Base-by-base conservation (phyloP, 345 rosid genomes). In the Physaria fendleri region DNA sequence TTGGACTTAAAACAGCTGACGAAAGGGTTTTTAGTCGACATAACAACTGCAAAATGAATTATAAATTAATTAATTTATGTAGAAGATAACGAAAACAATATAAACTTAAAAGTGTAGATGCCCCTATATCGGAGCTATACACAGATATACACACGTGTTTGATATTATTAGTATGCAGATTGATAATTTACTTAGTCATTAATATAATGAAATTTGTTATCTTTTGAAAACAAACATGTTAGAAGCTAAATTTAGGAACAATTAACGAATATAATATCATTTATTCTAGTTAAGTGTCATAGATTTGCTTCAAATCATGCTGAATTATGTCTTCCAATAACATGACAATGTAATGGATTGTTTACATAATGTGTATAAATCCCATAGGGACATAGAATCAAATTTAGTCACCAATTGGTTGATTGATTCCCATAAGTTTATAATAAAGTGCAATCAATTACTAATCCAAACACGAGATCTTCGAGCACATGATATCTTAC, bases 361-460 rank as follows among this genome's bases (percentile, higher is more conserved):
- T 59, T 67, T 42, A 41, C 54, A 50, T 40, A 32, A n/a, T 43
- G 14, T 68, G 23, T 50, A 61, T 24, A 66, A n/a, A 57, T 25
- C 59, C 33, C 54, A 67, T 67, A 59, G 72, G 66, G 59, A 68
- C 72, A 59, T 59, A 59, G 33, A 50, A 59, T 59, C 66, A 59
- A 41, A 67, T 67, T 67, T 67, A 67, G 72, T 42, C 60, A 59
- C 54, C 59, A 51, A 49, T 67, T 46, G 50, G 48, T 48, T 59
- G 59, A 59, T 59, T 59, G 62, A 34, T 43, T 51, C 46, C 13
- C 9, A 12, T 59, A n/a, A n/a, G n/a, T n/a, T n/a, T n/a, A n/a
- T n/a, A n/a, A n/a, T n/a, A 49, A 51, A 41, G 17, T 51, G 45
- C 35, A 59, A 50, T 50, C 23, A 41, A 49, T 41, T 51, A 42